Base-by-base conservation (phyloP, 176 grass and related monocot species). In the Oryza glaberrima region DNA sequence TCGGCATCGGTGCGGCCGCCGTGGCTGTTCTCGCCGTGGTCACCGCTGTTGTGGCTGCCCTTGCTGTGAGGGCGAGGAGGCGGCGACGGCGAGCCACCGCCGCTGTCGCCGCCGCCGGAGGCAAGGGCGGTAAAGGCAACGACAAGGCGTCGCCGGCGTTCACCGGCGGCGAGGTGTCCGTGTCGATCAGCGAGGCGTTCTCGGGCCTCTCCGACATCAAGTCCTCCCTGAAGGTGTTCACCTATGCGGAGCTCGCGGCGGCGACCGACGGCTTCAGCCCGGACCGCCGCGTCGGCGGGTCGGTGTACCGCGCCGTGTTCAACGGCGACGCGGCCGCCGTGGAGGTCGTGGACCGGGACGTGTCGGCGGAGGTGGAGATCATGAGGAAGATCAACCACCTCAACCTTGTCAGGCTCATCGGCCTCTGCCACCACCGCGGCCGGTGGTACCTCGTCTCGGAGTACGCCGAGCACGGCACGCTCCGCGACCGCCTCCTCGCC, bases 361-460 rank as follows among this genome's bases (percentile, higher is more conserved):
- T 92, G 41, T 78, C 78, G 15, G 17, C 17, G 26, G 90, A 92
- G 83, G 68, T 97, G 16, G 82, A 77, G 49, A 78, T 94, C 46
- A 85, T 88, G 76, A 87, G 90, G 43, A 80, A 81, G 77, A 79
- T 94, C 70, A 92, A 89, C 78, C 95, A 97, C 84, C 85, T 91
- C 20, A 97, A 94, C 78, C 81, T 97, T 11, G 74, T 92, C 66
- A 65, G 88, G 16, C 84, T 97, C 36, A 76, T 82, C 17, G 90
- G 92, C 74, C 32, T 97, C 49, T 81, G 90, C 47, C 90, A 81
- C 81, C 85, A 92, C 61, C 25, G 71, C 32, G 88, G 88, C 4
- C 87, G 75, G 70, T 94, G 88, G 95, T 97, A 89, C 66, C 89
- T 93, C 22, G 88, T 97, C 28, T 88, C 49, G 17, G 95, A 97